Evolutionary conservation across 202 grass and related monocot species (phyloP), one percentile per base, ranked within the genome.

Genomic region (Schoenoplectus tabernaemontani): DNA sequence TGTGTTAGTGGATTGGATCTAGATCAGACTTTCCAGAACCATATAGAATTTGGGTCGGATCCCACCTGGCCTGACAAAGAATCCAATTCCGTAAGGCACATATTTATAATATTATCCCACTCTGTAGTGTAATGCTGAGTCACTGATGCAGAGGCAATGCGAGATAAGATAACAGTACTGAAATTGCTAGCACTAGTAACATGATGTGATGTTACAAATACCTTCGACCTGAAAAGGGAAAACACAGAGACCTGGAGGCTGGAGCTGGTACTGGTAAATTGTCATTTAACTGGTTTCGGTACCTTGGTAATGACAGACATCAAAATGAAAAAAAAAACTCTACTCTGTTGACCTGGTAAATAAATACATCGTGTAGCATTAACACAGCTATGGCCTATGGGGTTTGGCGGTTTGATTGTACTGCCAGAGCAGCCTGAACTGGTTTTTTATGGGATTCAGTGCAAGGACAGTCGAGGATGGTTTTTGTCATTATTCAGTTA

Each of bases 371-470:
- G 16, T 30, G 7, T 73, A 33, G 44, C 43, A 71, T 30, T 48
- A 28, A 48, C 12, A n/a, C 9, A 11, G 15, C 17, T 51, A 16
- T 5, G 11, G 11, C 13, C 13, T 48, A n/a, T 11, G 48, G 48
- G 15, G 13, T 51, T 51, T 67, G 41, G 36, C 7, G n/a, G n/a
- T n/a, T n/a, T n/a, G 50, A 56, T 19, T 19, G 64, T 50, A 51
- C 68, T 50, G 68, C 68, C 68, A 73, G n/a, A n/a, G n/a, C 38
- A 46, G 65, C 67, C 22, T 28, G 67, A 26, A 23, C 67, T 71
- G 67, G 7, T 50, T 48, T 50, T 30, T 48, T 15, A 23, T 11
- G 20, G 11, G 22, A 50, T 50, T 50, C 47, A 50, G 47, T 50
- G 47, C 47, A 50, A 50, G 47, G 47, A 50, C 47, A 50, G 47